Evolutionary conservation across 768 basidiomycete species (phyloP).

Genomic region (Trametes meyenii): DNA sequence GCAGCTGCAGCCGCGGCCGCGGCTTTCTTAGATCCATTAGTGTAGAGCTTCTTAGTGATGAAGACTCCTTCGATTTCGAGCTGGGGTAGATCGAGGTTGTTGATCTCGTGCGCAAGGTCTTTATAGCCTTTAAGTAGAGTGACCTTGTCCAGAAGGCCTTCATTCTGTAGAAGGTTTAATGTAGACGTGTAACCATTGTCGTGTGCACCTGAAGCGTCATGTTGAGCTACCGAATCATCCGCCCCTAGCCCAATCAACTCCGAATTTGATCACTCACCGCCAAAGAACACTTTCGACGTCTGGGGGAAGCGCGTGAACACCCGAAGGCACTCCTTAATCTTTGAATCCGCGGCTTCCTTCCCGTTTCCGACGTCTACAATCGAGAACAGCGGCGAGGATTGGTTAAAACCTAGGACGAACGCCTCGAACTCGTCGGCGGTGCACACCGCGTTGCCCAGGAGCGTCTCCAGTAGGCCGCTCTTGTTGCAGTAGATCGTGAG

Average conservation of each 20-base stretch:
- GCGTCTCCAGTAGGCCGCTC: constrained; percentile 37
- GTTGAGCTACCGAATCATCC: background rate
- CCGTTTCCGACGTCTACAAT: constrained; percentile 46
- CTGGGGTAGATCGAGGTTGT: constrained; percentile 34
- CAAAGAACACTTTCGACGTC: constrained; percentile 44
- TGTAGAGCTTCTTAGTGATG: constrained; percentile 36
- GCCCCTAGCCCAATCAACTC: background rate
- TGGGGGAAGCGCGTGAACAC: constrained; percentile 56
- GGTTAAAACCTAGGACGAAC: constrained; percentile 43
- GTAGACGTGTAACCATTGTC: constrained; percentile 47
- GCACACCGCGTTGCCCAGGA: constrained; percentile 35
- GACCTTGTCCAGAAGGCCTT: constrained; percentile 42
- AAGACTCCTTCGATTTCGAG: constrained; percentile 42
- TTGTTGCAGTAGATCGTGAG: constrained; percentile 43
- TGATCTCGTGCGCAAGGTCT: constrained; percentile 39
- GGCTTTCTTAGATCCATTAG: constrained; percentile 18
- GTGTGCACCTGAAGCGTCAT: constrained; percentile 34
- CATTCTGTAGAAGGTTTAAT: constrained; percentile 41
- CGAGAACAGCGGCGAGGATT: constrained; percentile 44
- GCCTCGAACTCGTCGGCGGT: constrained; percentile 39
- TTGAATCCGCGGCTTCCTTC: constrained; percentile 47
- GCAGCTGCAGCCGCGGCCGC: constrained; percentile 9
- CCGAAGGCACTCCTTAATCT: constrained; percentile 54
- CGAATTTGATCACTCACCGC: constrained; percentile 23
- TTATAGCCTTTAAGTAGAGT: constrained; percentile 43